Conservation (phyloP, 306 rosid genomes). For the Gastrolobium bilobum region DNA sequence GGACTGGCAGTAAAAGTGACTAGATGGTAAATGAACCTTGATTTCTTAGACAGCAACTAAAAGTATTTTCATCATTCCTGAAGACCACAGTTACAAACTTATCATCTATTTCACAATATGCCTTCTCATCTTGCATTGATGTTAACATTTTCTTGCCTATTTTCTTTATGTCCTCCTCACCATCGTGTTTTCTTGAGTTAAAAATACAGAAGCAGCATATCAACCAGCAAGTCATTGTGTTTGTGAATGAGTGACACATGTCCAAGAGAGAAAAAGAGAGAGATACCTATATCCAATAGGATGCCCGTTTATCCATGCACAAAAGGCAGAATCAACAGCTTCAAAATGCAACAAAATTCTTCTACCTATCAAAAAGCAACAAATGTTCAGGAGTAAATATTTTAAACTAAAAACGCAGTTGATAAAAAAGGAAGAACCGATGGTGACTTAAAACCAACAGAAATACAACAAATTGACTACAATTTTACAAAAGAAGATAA, state of each 20-base stretch:
- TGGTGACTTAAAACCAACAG: constrained; percentile 12
- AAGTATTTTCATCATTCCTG: background rate
- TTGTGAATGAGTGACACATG: background rate
- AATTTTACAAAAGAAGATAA: constrained; percentile 23
- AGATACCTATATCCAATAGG: constrained; percentile 89
- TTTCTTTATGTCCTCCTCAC: background rate
- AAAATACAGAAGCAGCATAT: constrained; percentile 20
- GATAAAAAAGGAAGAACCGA: background rate
- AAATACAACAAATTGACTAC: constrained; percentile 25
- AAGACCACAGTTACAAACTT: constrained; percentile 9
- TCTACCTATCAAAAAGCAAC: constrained; percentile 72
- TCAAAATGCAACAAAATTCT: constrained; percentile 93
- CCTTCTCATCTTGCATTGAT: background rate
- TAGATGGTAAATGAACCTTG: background rate
- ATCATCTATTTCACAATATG: background rate
- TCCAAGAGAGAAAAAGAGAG: constrained; percentile 8
- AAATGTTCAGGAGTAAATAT: constrained; percentile 18
- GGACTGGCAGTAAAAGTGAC: background rate
- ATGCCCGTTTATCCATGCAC: constrained; percentile 89
- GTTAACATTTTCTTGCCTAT: constrained; percentile 14
- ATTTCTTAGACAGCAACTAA: background rate
- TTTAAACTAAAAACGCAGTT: background rate
- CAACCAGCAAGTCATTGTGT: background rate
- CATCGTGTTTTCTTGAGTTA: background rate
- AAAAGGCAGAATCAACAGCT: constrained; percentile 98